Evolutionary conservation across 495 filamentous ascomycete genomes (phyloP).

Genomic region (Neurospora sp.): DNA sequence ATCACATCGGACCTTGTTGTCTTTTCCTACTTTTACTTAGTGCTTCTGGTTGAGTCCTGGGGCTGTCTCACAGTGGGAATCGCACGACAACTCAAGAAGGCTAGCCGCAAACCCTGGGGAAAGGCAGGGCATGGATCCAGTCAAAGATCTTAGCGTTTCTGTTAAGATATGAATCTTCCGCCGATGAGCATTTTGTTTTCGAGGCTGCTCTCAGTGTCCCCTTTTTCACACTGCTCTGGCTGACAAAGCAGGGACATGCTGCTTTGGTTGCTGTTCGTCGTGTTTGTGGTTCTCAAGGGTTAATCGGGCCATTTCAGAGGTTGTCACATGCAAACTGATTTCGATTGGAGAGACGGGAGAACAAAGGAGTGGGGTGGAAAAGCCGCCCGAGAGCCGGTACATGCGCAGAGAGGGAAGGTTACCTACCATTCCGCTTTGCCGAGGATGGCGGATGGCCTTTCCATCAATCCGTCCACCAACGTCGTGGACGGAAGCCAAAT

Average conservation of each 20-base stretch:
- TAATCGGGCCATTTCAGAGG: background rate
- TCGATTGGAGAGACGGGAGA: background rate
- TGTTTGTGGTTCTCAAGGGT: background rate
- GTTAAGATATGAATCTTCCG: background rate
- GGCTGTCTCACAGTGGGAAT: background rate
- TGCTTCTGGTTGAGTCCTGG: background rate
- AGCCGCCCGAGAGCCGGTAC: background rate
- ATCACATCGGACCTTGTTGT: background rate
- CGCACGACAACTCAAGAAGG: background rate
- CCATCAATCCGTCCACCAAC: background rate
- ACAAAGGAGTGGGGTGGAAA: background rate
- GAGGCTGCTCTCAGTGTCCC: background rate
- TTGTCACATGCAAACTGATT: background rate
- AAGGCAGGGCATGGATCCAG: background rate
- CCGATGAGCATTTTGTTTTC: background rate
- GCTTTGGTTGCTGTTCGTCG: background rate
- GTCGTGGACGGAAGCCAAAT: background rate
- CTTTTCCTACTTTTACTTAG: background rate
- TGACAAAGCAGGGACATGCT: background rate
- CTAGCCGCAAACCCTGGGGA: background rate
- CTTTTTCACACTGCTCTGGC: background rate
- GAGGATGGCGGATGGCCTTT: background rate
- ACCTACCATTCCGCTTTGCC: background rate
- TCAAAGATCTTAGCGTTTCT: background rate
- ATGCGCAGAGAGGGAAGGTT: background rate